A percentile compares a stretch with the other conserved stretches of the same genome.
Evolutionary conservation across 129 eudicot species (phyloP).

Genomic region (Scalesia atractyloides): DNA sequence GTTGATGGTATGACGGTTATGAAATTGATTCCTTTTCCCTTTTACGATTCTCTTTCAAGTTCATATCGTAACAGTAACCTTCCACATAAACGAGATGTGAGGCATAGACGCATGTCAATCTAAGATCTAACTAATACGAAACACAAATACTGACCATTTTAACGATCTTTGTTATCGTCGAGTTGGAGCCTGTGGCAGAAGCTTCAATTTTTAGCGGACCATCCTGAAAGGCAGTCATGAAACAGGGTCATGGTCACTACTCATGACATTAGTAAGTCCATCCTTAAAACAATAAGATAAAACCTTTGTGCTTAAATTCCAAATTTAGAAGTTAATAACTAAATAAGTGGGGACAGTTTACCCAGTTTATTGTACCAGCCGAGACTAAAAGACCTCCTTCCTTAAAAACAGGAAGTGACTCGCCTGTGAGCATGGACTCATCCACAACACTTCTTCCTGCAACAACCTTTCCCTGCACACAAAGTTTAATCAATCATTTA

Average conservation of each 20-base stretch:
- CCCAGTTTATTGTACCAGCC: constrained; percentile 96
- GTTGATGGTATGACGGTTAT: too few relatives aligned
- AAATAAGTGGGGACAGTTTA: constrained; percentile 29
- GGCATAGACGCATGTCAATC: not conserved
- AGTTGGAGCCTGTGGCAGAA: constrained; percentile 88
- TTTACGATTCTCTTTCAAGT: too few relatives aligned
- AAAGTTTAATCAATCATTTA: constrained; percentile 16
- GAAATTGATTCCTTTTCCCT: too few relatives aligned
- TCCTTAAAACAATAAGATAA: constrained; percentile 6
- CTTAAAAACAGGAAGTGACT: constrained; percentile 91
- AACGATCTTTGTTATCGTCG: constrained; percentile 84
- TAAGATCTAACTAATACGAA: not conserved
- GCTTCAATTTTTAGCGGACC: constrained; percentile 94
- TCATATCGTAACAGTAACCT: too few relatives aligned
- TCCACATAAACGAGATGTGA: constrained; percentile 8
- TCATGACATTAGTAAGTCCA: constrained; percentile 1
- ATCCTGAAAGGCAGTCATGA: constrained; percentile 55
- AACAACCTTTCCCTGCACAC: constrained; percentile 71
- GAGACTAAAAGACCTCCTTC: constrained; percentile 76
- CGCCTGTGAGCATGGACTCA: constrained; percentile 97
- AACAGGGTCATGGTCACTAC: not conserved
- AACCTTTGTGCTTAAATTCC: too few relatives aligned
- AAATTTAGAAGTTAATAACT: not conserved
- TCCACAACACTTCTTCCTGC: constrained; percentile 98
- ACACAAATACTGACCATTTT: constrained; percentile 59